Evolutionary conservation across 2,329 filamentous ascomycete genomes (phyloP).

Genomic region (Neofusicoccum sp.): DNA sequence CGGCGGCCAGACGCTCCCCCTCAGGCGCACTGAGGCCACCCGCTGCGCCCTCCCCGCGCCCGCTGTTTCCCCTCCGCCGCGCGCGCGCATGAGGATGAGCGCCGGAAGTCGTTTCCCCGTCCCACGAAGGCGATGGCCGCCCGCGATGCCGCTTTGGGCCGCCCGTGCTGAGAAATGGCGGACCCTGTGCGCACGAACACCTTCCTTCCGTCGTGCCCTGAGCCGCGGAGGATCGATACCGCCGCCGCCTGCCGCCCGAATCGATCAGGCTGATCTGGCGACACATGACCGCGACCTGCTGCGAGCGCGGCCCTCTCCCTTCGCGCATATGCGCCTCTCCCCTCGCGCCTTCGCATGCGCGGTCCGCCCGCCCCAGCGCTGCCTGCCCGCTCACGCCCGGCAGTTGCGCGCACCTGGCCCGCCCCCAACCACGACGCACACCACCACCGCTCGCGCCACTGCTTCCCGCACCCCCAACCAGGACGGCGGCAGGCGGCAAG

Average conservation of each 20-base stretch:
- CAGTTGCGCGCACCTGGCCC: neutral
- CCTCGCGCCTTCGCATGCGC: neutral
- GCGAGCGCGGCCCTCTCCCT: constrained; percentile 4
- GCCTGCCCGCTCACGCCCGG: neutral
- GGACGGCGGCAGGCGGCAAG: constrained; percentile 2
- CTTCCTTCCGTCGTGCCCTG: too few relatives aligned
- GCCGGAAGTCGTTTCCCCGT: constrained; percentile 15
- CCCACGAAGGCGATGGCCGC: neutral
- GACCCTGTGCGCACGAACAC: neutral
- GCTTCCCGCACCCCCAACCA: neutral
- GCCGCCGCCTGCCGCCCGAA: neutral
- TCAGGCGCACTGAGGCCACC: neutral
- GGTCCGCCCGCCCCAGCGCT: constrained; percentile 2
- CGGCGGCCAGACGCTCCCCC: neutral
- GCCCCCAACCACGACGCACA: constrained; percentile 7
- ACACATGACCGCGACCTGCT: constrained; percentile 16
- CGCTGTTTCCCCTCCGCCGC: neutral
- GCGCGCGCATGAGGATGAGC: constrained; percentile 15
- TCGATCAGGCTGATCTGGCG: neutral
- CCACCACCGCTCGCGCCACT: too few relatives aligned
- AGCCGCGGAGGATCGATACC: too few relatives aligned
- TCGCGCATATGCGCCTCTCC: neutral
- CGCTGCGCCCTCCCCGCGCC: neutral
- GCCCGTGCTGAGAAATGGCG: too few relatives aligned
- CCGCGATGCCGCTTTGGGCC: neutral